phyloP scores from a whole-genome alignment of 495 filamentous ascomycete genomes.

The Jackrogersella minutella region DNA sequence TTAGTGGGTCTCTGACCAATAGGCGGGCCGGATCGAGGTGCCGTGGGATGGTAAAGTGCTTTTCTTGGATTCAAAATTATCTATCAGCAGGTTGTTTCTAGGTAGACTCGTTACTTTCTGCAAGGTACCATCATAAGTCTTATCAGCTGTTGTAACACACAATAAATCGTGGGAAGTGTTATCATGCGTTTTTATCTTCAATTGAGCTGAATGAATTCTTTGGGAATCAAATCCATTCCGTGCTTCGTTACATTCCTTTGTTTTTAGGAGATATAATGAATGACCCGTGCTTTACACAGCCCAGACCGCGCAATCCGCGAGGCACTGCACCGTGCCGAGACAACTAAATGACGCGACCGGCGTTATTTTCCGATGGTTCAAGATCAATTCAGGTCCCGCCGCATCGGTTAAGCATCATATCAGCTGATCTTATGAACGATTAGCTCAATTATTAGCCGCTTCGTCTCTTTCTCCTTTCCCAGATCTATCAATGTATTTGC shows the following conservation, averaged over 20 bases:
- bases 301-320: constrained; percentile 38
- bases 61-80: background rate
- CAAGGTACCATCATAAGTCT: background rate
- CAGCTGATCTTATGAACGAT: constrained; percentile 27
- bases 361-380: constrained; percentile 33
- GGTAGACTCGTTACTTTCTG: constrained; percentile 8
- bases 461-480: background rate
- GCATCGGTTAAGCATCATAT: constrained; percentile 25
- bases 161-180: background rate
- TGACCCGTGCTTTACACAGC: constrained; percentile 25
- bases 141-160: background rate
- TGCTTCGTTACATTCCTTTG: background rate
- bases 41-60: constrained; percentile 13
- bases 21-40: constrained; percentile 1
- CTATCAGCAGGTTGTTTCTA: constrained; percentile 5
- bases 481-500: background rate
- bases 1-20: constrained; percentile 38
- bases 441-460: background rate
- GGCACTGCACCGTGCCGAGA: constrained; percentile 38
- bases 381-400: constrained; percentile 31
- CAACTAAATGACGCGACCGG: constrained; percentile 37
- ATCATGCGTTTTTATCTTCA: background rate
- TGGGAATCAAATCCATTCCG: background rate
- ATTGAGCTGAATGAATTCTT: background rate
- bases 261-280: constrained; percentile 23